phyloP scores from a whole-genome alignment of 73 alveolate species.

The Breviolum minutum region DNA sequence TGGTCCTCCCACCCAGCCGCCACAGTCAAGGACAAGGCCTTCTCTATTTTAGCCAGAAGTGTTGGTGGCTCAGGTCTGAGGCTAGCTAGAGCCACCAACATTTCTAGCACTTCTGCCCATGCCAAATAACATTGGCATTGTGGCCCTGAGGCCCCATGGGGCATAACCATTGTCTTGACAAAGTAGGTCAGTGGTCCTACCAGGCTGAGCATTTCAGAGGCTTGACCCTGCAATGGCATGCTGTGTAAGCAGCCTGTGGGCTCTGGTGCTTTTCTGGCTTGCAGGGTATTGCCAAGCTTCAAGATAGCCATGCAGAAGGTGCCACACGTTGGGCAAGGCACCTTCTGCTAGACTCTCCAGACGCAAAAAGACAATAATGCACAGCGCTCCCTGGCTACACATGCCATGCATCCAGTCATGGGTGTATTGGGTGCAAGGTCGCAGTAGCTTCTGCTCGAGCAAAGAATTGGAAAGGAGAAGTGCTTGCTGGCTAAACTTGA shows the following conservation, averaged over 20 bases:
- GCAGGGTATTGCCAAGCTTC: too few relatives aligned
- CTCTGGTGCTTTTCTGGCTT: too few relatives aligned
- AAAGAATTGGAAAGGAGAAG: background rate
- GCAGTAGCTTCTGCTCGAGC: background rate
- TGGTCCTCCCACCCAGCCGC: background rate
- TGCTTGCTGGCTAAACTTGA: background rate
- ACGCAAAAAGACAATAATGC: background rate
- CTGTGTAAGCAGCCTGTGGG: too few relatives aligned
- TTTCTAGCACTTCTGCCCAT: background rate
- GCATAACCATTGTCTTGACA: background rate
- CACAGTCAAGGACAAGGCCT: too few relatives aligned
- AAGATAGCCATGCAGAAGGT: background rate
- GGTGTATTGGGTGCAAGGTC: background rate
- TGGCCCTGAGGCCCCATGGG: background rate
- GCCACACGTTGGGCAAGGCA: background rate
- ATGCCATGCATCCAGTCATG: conserved; percentile 12
- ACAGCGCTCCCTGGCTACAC: background rate
- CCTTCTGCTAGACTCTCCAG: background rate
- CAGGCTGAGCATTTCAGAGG: background rate
- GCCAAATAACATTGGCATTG: background rate
- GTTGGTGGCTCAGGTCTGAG: too few relatives aligned
- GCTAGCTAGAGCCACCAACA: background rate
- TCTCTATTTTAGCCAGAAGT: too few relatives aligned
- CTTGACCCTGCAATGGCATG: background rate
- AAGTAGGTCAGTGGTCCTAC: background rate